A percentile compares a stretch with the other conserved stretches of the same genome.
These are phyloP conservation scores for Lactifluus volemus DNA, from an alignment of 768 basidiomycete genomes.

Conservation along the genomic window DNA sequence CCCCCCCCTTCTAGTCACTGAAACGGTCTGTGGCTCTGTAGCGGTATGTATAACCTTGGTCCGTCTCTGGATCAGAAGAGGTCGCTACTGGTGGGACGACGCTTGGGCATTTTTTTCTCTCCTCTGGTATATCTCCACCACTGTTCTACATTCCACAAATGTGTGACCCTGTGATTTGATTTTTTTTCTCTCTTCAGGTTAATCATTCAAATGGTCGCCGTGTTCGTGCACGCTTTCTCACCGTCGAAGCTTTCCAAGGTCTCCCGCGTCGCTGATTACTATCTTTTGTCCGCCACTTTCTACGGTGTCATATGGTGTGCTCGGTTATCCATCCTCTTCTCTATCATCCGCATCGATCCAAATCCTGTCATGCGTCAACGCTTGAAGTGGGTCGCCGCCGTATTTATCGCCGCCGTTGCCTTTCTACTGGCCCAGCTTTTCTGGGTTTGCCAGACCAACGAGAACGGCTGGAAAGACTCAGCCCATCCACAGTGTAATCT, in stretches of 20 bases:
- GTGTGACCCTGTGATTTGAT: not conserved
- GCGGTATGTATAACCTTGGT: constrained; percentile 21
- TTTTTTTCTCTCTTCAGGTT: constrained; percentile 7
- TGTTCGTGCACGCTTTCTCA: constrained; percentile 23
- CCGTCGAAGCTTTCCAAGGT: constrained; percentile 15
- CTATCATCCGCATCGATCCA: constrained; percentile 44
- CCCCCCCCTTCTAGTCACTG: constrained; percentile 17
- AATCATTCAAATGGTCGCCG: constrained; percentile 20
- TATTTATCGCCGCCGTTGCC: constrained; percentile 28
- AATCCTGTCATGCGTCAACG: constrained; percentile 18
- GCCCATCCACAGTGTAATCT: constrained; percentile 35
- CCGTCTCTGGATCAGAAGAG: constrained; percentile 21
- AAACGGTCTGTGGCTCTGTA: constrained; percentile 21
- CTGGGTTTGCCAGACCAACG: constrained; percentile 33
- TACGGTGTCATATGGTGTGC: constrained; percentile 27
- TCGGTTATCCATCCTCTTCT: constrained; percentile 44
- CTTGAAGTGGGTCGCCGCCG: constrained; percentile 18
- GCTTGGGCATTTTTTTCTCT: constrained; percentile 23
- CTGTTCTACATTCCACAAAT: not conserved
- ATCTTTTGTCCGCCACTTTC: constrained; percentile 23
- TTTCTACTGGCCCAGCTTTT: constrained; percentile 38
- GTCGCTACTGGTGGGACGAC: constrained; percentile 25
- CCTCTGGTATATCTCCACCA: constrained; percentile 10
- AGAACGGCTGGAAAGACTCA: constrained; percentile 32
- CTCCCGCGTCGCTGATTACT: constrained; percentile 22